Percentiles rank a stretch among this genome's conserved stretches.
phyloP scores from a whole-genome alignment of 331 rosid species.

The Rhamnella rubrinervis region DNA sequence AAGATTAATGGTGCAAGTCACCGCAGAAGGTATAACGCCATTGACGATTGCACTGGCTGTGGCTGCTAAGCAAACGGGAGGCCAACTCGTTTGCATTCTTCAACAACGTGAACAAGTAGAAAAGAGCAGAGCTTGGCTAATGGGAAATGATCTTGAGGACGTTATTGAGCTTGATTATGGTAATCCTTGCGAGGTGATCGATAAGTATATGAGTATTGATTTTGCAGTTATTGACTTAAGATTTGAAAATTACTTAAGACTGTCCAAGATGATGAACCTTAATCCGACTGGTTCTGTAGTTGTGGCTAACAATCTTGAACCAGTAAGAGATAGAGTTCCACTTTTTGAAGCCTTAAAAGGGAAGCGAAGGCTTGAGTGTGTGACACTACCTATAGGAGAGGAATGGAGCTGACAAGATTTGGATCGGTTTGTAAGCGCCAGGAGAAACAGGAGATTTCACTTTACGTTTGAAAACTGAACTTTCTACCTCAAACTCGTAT shows the following conservation, averaged over 20 bases:
- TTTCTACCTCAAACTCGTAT: too few relatives aligned
- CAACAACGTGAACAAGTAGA: not conserved
- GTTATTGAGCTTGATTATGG: conserved; percentile 15
- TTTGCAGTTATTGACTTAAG: conserved; percentile 28
- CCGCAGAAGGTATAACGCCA: conserved; percentile 18
- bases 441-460: conserved; percentile 24
- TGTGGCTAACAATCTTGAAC: conserved; percentile 7
- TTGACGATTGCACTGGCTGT: conserved; percentile 21
- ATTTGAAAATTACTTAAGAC: conserved; percentile 5
- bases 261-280: conserved; percentile 17
- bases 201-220: conserved; percentile 11
- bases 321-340: not conserved
- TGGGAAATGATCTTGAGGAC: conserved; percentile 8
- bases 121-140: not conserved
- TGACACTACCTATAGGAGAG: conserved; percentile 21
- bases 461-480: conserved; percentile 23
- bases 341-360: conserved; percentile 13
- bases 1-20: conserved; percentile 16
- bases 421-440: conserved; percentile 6
- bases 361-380: conserved; percentile 8
- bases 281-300: conserved; percentile 22
- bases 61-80: conserved; percentile 33
- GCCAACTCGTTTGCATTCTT: conserved; percentile 22
- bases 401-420: conserved; percentile 21
- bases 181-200: conserved; percentile 17